These are phyloP conservation scores for Coriolopsis trogii DNA, from an alignment of 1,284 basidiomycete species.

Conservation along the genomic window DNA sequence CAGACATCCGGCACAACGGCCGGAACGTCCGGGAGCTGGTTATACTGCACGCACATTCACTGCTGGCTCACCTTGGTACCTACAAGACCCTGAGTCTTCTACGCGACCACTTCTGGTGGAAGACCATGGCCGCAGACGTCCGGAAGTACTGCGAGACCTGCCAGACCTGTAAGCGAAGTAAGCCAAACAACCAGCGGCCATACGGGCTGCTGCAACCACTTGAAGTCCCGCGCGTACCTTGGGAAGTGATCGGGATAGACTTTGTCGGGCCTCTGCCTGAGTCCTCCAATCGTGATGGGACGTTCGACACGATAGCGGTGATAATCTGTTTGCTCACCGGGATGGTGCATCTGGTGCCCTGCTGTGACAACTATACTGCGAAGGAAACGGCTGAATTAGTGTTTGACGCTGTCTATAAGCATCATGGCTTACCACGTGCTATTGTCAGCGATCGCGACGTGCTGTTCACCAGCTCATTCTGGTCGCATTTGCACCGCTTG, in stretches of 20 bases:
- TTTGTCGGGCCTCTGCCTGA: slow-evolving; percentile 39
- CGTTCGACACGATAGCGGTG: slow-evolving; percentile 2
- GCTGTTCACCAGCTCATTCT: background rate
- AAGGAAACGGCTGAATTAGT: background rate
- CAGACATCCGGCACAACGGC: background rate
- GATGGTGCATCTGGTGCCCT: background rate
- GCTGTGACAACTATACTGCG: background rate
- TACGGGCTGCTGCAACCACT: slow-evolving; percentile 30
- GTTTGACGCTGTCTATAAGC: background rate
- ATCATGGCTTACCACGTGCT: background rate
- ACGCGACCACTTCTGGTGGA: slow-evolving; percentile 35
- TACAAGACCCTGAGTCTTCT: slow-evolving; percentile 31
- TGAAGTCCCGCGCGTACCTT: slow-evolving; percentile 25
- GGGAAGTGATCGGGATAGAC: slow-evolving; percentile 37
- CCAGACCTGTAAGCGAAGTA: slow-evolving; percentile 25
- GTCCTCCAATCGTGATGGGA: slow-evolving; percentile 29
- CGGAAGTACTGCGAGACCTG: slow-evolving; percentile 29
- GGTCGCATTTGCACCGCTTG: background rate
- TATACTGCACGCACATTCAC: background rate
- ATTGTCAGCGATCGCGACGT: background rate
- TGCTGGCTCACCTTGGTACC: background rate
- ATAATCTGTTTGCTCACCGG: background rate
- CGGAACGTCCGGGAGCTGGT: background rate
- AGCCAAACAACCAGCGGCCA: slow-evolving; percentile 27
- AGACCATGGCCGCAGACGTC: slow-evolving; percentile 29